Conservation (phyloP, 2,329 filamentous ascomycete genomes). For the Rhinocladiella similis region DNA sequence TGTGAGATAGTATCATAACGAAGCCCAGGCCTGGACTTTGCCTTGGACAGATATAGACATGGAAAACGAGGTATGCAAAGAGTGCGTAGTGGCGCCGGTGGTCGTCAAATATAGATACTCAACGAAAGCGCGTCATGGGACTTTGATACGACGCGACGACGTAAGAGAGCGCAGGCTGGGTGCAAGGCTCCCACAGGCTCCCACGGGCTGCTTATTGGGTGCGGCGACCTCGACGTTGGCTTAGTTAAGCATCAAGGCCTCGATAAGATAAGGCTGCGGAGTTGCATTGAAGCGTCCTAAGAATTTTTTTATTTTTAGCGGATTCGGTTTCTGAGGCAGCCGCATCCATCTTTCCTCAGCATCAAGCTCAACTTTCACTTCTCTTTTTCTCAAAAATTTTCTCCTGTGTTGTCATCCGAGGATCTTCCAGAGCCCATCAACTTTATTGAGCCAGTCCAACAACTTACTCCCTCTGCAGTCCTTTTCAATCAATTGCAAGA, state of each 20-base stretch:
- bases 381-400: slow-evolving; percentile 4
- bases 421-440: neutral
- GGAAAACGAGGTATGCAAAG: slow-evolving; percentile 2
- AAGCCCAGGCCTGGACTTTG: neutral
- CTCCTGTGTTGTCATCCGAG: neutral
- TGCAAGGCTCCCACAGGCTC: too few relatives aligned
- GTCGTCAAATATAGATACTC: too few relatives aligned
- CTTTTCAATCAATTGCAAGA: slow-evolving; percentile 24
- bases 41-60: neutral
- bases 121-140: too few relatives aligned
- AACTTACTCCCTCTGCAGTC: slow-evolving; percentile 18
- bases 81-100: too few relatives aligned
- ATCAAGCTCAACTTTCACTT: neutral
- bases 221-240: neutral
- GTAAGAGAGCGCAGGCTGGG: too few relatives aligned
- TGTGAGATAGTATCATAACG: slow-evolving; percentile 21
- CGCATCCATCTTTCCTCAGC: neutral
- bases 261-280: neutral
- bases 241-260: neutral
- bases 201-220: too few relatives aligned
- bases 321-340: slow-evolving; percentile 4
- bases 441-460: neutral
- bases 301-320: slow-evolving; percentile 3
- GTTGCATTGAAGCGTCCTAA: neutral
- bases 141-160: too few relatives aligned